A percentile compares a stretch with the other conserved stretches of the same genome.
phyloP scores from a whole-genome alignment of 1,284 basidiomycete species.

The Trametes hirsuta region DNA sequence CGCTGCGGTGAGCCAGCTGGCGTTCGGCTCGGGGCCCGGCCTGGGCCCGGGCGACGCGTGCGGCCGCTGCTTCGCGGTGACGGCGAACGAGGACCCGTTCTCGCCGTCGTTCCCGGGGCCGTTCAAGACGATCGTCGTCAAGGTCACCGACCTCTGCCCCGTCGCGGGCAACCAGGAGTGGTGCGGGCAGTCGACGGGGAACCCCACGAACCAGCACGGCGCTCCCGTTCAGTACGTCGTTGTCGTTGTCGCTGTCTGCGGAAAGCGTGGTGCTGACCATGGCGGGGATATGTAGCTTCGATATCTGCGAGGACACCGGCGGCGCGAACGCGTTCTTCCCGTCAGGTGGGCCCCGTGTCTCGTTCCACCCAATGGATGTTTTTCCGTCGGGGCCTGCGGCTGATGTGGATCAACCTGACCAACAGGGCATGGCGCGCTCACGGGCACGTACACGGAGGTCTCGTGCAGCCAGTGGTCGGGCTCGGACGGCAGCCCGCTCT shows the following conservation, averaged over 20 bases:
- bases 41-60: slow-evolving; percentile 61
- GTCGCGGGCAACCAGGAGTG: slow-evolving; percentile 52
- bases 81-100: slow-evolving; percentile 54
- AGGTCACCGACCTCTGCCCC: slow-evolving; percentile 57
- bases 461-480: slow-evolving; percentile 60
- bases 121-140: slow-evolving; percentile 56
- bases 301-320: slow-evolving; percentile 62
- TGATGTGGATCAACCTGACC: background rate
- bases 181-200: slow-evolving; percentile 53
- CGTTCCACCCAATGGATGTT: background rate
- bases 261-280: background rate
- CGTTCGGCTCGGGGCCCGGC: slow-evolving; percentile 55
- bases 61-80: slow-evolving; percentile 58
- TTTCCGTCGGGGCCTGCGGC: background rate
- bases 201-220: slow-evolving; percentile 47
- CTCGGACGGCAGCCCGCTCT: slow-evolving; percentile 48
- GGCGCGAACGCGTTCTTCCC: slow-evolving; percentile 59
- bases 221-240: slow-evolving; percentile 51
- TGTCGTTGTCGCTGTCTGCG: background rate
- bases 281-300: slow-evolving; percentile 45
- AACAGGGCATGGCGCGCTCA: slow-evolving; percentile 50
- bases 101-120: slow-evolving; percentile 54
- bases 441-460: slow-evolving; percentile 56
- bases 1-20: slow-evolving; percentile 58
- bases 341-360: slow-evolving; percentile 28